Base-by-base conservation (phyloP, 768 basidiomycete species). In the Cyclocybe cylindracea region DNA sequence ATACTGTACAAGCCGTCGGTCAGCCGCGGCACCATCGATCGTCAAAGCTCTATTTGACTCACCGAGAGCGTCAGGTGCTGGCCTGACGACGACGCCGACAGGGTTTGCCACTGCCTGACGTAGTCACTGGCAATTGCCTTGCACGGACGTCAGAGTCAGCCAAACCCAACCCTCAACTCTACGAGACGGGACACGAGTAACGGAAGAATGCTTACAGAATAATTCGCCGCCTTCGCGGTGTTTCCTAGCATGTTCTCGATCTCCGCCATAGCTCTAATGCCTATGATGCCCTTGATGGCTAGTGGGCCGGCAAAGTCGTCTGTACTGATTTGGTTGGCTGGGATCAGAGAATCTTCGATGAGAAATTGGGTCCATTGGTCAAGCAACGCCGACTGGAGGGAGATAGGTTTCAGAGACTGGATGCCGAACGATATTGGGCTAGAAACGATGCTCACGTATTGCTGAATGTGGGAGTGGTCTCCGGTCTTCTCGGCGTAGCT, bases 291-390 rank as follows among this genome's bases (percentile, higher is more conserved):
- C 60, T 88, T 89, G 66, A 87, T 81, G 4, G 74, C 74, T 18
- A 82, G 68, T 8, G 70, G 55, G 0, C 78, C 78, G 19, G 78
- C 75, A 58, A 80, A 81, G 57, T 78, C 75, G 58, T 83, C 82
- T 43, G 79, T 81, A 65, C 74, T 76, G 46, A 76, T 70, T 51
- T 86, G 83, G 57, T 78, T 72, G 11, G 75, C 73, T 1, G 83
- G 84, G 40, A 83, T 75, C 14, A 79, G 69, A 1, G 80, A 72
- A 47, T 78, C 73, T 13, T 62, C 62, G 56, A 86, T 74, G 46
- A 88, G 72, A 68, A 79, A 86, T 46, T 80, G 74, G 1, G 85
- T 81, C 85, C 84, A 88, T 65, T 85, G 82, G 56, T 80, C 75
- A 32, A 87, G 73, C 24, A 87, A 73, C 32, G 51, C 45, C 32